phyloP scores from a whole-genome alignment of 2,329 filamentous ascomycete genomes.

The Annulohypoxylon truncatum region DNA sequence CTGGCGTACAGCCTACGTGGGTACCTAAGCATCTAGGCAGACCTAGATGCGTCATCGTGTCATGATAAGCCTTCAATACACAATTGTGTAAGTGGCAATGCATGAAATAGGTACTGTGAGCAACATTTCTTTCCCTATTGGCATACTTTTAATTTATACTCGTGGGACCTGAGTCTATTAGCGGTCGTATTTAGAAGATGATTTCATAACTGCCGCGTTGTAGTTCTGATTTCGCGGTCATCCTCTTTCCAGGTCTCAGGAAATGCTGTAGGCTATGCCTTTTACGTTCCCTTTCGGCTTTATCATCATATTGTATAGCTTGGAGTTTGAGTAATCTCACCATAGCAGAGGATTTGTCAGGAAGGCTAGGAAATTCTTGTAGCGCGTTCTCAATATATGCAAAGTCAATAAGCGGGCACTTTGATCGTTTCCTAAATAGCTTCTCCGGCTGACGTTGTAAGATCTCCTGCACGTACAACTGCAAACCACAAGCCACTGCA shows the following conservation, averaged over 20 bases:
- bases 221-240: neutral
- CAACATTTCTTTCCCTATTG: too few species aligned
- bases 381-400: conserved; percentile 4
- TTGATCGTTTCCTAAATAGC: conserved; percentile 3
- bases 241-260: neutral
- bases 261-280: neutral
- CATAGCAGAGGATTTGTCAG: neutral
- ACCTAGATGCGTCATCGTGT: too few species aligned
- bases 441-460: neutral
- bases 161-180: neutral
- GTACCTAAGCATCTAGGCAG: too few species aligned
- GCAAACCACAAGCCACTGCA: conserved; percentile 1
- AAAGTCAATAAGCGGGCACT: neutral
- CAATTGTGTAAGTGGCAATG: neutral
- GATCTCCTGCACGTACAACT: neutral
- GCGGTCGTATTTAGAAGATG: neutral
- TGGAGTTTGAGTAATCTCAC: neutral
- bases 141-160: too few species aligned
- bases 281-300: neutral
- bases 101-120: too few species aligned
- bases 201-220: neutral
- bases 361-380: neutral
- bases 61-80: neutral
- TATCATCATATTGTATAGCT: conserved; percentile 5
- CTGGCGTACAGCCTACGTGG: too few species aligned